phyloP scores from a whole-genome alignment of 1,284 basidiomycete genomes.

The Fomitopsis pinicola region DNA sequence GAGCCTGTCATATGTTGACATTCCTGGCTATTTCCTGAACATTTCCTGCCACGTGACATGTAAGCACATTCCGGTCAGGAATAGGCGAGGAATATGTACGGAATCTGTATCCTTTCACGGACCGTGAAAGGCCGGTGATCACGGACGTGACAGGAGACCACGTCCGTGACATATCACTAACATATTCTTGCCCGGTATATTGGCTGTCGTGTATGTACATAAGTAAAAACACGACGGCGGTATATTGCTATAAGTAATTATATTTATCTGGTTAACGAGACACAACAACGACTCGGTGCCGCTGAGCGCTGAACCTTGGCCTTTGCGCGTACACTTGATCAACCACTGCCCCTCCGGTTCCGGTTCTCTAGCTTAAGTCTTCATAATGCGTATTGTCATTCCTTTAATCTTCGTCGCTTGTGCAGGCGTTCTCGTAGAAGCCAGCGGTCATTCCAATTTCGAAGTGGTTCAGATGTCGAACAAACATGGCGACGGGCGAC shows the following conservation, averaged over 20 bases:
- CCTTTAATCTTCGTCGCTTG: constrained; percentile 36
- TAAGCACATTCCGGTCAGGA: no score
- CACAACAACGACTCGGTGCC: no score
- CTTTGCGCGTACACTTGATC: neutral
- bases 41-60: constrained; percentile 31
- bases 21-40: constrained; percentile 50
- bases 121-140: no score
- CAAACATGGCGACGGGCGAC: constrained; percentile 25
- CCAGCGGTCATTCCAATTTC: constrained; percentile 30
- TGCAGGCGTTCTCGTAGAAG: constrained; percentile 22
- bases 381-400: constrained; percentile 30
- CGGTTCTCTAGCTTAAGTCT: neutral
- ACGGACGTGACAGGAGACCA: no score
- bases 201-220: neutral
- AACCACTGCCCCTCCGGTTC: neutral
- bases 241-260: no score
- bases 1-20: constrained; percentile 27
- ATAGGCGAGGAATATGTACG: no score
- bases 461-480: constrained; percentile 27
- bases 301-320: no score
- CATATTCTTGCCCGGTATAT: no score
- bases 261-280: no score
- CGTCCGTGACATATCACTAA: no score
- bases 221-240: no score
- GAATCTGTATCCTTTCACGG: no score